phyloP scores from a whole-genome alignment of 768 basidiomycete species.

The Serendipita indica region DNA sequence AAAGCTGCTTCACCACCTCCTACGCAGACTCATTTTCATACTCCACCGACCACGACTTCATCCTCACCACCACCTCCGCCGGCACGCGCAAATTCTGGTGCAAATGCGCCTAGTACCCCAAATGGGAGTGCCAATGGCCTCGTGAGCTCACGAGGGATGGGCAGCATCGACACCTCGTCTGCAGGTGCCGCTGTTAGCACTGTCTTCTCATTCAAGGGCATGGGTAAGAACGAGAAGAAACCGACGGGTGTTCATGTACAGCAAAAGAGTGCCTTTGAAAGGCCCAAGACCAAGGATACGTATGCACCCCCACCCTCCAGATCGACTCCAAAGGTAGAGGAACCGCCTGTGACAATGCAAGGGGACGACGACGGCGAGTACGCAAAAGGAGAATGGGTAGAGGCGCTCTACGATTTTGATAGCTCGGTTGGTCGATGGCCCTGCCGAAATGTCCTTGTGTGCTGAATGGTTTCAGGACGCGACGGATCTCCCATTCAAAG shows the following conservation, averaged over 20 bases:
- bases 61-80: not conserved
- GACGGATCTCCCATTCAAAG: constrained; percentile 3
- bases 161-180: constrained; percentile 2
- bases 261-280: not conserved
- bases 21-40: not conserved
- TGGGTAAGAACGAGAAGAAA: not conserved
- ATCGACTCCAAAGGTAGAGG: not conserved
- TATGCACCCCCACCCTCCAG: constrained; percentile 5
- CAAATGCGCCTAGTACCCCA: not conserved
- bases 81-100: not conserved
- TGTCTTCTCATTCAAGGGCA: not conserved
- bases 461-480: not conserved
- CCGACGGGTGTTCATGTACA: not conserved
- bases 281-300: not conserved
- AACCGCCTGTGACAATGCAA: not conserved
- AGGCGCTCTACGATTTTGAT: not conserved
- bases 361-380: constrained; percentile 1
- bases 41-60: not conserved
- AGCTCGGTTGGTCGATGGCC: not conserved
- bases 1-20: not conserved
- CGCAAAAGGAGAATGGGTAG: constrained; percentile 5
- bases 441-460: not conserved
- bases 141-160: not conserved
- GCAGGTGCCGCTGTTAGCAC: not conserved
- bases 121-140: not conserved